Base-by-base conservation (phyloP, 257 asterid genomes). In the Thymus mandschuricus region DNA sequence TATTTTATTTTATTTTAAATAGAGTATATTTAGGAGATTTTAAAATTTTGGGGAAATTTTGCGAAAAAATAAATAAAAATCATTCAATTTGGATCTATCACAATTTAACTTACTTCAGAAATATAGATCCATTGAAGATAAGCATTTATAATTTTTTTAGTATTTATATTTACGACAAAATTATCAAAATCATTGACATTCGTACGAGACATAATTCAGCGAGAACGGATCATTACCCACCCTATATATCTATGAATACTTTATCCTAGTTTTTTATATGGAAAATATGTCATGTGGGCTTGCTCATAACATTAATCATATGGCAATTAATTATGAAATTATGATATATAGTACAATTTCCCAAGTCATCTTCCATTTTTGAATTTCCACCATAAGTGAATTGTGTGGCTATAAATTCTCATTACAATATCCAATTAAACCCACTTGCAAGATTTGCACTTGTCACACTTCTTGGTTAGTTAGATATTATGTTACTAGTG, bases 361-460 rank as follows among this genome's bases (percentile, higher is more conserved):
- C 41, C 49, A 34, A 67, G 71, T 66, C 60, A 49, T 49, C 49
- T 67, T 68, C 64, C 34, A 11, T 55, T 54, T 10, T 8, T 58
- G 35, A 44, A 61, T 38, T 60, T 5, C 68, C 68, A 70, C 60
- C 28, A 60, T 59, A 41, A 70, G 30, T n/a, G 61, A 31, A 30
- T 56, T 70, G 61, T 35, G 27, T 60, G 76, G 76, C 70, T 51
- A 38, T 2, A 48, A 50, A 31, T 61, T 40, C 3, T 35, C 45
- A 61, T 8, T 12, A 40, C 3, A 21, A 61, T 29, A 61, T 61
- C 51, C 63, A 43, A 3, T 38, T 38, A 29, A 61, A 34, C 64
- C 76, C 56, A 71, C 69, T 71, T 71, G 76, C 69, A 71, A 61
- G 54, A 71, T 71, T 30, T 30, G 55, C 68, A 33, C n/a, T 60